Conservation (phyloP, 1,284 basidiomycete species). For the Rhizoctonia solani region DNA sequence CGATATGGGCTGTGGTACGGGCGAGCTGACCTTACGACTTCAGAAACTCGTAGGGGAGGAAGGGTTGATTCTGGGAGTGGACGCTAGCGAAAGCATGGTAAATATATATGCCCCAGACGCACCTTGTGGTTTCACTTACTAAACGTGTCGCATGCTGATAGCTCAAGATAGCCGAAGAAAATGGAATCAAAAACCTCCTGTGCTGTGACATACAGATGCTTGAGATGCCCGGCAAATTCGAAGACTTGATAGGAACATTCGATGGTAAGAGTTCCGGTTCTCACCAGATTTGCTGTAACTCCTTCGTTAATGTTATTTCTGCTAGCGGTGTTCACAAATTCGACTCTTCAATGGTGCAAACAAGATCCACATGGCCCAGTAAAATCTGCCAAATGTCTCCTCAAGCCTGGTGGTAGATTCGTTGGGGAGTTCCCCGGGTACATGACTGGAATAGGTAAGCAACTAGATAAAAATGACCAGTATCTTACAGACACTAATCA, state of each 20-base stretch:
- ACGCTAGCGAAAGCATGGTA: slow-evolving; percentile 74
- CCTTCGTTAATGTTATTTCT: no score
- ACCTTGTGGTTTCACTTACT: no score
- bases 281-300: no score
- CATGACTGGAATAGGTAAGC: slow-evolving; percentile 65
- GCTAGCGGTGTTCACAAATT: slow-evolving; percentile 77
- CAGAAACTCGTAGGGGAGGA: slow-evolving; percentile 56
- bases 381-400: slow-evolving; percentile 57
- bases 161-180: no score
- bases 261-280: no score
- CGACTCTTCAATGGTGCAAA: slow-evolving; percentile 84
- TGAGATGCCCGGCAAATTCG: no score
- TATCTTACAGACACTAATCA: neutral
- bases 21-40: slow-evolving; percentile 69
- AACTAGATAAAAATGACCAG: neutral
- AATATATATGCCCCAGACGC: no score
- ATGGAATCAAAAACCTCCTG: no score
- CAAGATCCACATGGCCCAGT: slow-evolving; percentile 67
- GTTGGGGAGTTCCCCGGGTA: slow-evolving; percentile 79
- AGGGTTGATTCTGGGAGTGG: slow-evolving; percentile 68
- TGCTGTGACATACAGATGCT: no score
- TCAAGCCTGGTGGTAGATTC: slow-evolving; percentile 65
- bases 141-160: no score
- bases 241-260: no score
- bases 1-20: slow-evolving; percentile 83